Evolutionary conservation across 208 protist genomes (phyloP), one percentile per base, ranked within the genome.

Genomic region (Trypanosoma melophagium): DNA sequence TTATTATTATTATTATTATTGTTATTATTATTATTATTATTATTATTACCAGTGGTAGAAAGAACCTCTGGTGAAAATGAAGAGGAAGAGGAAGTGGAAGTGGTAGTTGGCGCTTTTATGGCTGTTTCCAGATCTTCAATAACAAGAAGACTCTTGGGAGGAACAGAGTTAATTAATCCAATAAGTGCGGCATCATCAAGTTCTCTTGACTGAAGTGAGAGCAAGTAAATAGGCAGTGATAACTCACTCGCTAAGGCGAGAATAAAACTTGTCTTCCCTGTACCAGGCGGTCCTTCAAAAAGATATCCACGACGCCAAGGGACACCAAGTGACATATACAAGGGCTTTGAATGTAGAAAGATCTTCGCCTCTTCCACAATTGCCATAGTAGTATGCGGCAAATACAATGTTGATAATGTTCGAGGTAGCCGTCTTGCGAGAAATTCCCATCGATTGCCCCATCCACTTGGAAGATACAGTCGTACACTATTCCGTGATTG

Each of bases 121-220:
- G 89, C 87, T 35, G 90, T 91, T 70, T 98, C 97, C 12, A 99
- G 74, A 79, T 99, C 97, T 59, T 99, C 97, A 42, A 99, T 83
- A 1, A 99, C 79, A 24, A 99, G 68, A 13, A 98, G 79, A 17
- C 89, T 90, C 38, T 82, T 80, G 14, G 66, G 81, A 3, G 93
- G 93, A 8, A 95, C 76, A 7, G 64, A 77, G 66, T 90, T 92
- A 28, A 98, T 78, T 45, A 91, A 80, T 13, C 74, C 77, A 24
- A 95, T 68, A 22, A 98, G 87, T 4, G 80, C 68, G 16, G 88
- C 86, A 77, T 98, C 96, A 66, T 90, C 80, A 24, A 98, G 66
- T 52, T 85, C 74, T 40, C 67, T 64, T 28, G 78, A 81, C 9
- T 84, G 85, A 21, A 98, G 76, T 35, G 94, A 97, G 17, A 99